phyloP scores from a whole-genome alignment of 345 rosid species.

The Eucalyptus coolabah region DNA sequence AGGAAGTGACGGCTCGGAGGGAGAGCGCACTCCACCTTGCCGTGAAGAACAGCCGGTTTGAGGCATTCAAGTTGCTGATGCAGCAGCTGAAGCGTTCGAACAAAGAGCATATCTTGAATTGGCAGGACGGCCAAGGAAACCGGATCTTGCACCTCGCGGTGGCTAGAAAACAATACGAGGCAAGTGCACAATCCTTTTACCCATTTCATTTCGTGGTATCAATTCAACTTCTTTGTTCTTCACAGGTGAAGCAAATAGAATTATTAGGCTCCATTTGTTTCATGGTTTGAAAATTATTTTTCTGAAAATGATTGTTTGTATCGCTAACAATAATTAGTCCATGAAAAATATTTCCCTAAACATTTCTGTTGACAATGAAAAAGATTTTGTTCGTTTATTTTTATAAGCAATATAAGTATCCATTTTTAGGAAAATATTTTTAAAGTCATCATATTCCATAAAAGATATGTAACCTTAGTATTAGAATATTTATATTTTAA shows the following conservation, averaged over 20 bases:
- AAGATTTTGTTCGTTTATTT: too few species aligned
- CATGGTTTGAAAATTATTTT: background rate
- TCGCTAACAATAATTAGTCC: background rate
- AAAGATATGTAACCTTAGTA: background rate
- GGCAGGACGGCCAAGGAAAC: conserved; percentile 10
- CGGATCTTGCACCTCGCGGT: conserved; percentile 16
- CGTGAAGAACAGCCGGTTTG: conserved; percentile 12
- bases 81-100: conserved; percentile 3
- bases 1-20: conserved; percentile 3
- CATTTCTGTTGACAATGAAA: background rate
- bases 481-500: too few species aligned
- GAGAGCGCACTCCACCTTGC: conserved; percentile 28
- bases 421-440: background rate
- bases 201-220: background rate
- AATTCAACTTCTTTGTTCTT: background rate
- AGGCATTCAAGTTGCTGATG: conserved; percentile 8
- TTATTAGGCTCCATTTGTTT: background rate
- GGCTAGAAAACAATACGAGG: conserved; percentile 16
- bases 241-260: background rate
- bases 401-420: too few species aligned
- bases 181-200: background rate
- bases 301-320: too few species aligned
- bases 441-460: too few species aligned
- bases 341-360: too few species aligned
- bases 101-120: conserved; percentile 11